Conservation (phyloP, 1,284 basidiomycete species). For the Trichosporon ovoides region DNA sequence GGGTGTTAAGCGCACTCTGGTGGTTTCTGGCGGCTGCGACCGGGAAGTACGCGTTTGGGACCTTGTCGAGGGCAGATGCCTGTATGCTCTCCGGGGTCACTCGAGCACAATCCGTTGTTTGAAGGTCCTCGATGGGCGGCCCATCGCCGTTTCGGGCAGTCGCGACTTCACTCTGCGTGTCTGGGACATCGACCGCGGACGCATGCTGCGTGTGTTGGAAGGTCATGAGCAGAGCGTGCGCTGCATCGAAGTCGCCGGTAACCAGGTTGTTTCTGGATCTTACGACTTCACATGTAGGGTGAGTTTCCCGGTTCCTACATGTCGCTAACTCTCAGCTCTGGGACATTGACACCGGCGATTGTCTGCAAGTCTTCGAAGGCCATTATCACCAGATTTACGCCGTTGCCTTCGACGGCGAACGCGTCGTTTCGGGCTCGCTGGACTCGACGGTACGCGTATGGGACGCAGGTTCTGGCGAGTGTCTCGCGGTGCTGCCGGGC, state of each 20-base stretch:
- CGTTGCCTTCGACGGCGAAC: conserved; percentile 82
- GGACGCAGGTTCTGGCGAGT: conserved; percentile 72
- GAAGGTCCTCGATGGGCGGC: conserved; percentile 77
- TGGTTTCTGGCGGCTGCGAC: conserved; percentile 88
- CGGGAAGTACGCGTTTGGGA: conserved; percentile 89
- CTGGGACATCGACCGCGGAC: conserved; percentile 85
- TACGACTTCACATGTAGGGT: conserved; percentile 81
- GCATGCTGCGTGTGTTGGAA: conserved; percentile 61
- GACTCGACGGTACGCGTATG: conserved; percentile 89
- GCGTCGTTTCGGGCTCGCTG: conserved; percentile 79
- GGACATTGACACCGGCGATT: conserved; percentile 78
- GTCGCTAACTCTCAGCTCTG: conserved; percentile 58
- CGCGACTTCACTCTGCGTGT: conserved; percentile 81
- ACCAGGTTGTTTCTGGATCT: conserved; percentile 75
- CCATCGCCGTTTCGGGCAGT: conserved; percentile 84
- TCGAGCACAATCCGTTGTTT: conserved; percentile 88
- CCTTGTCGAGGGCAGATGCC: conserved; percentile 69
- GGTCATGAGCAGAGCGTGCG: conserved; percentile 82
- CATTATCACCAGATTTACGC: conserved; percentile 91
- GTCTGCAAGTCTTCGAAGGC: conserved; percentile 74
- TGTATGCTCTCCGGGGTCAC: conserved; percentile 77
- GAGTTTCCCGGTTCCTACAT: conserved; percentile 36
- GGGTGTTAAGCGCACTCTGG: conserved; percentile 60
- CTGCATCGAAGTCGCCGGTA: conserved; percentile 80
- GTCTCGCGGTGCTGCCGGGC: conserved; percentile 79